A percentile compares a stretch with the other conserved stretches of the same genome.
Evolutionary conservation across 768 basidiomycete species (phyloP).

Genomic region (Tremella mesenterica): DNA sequence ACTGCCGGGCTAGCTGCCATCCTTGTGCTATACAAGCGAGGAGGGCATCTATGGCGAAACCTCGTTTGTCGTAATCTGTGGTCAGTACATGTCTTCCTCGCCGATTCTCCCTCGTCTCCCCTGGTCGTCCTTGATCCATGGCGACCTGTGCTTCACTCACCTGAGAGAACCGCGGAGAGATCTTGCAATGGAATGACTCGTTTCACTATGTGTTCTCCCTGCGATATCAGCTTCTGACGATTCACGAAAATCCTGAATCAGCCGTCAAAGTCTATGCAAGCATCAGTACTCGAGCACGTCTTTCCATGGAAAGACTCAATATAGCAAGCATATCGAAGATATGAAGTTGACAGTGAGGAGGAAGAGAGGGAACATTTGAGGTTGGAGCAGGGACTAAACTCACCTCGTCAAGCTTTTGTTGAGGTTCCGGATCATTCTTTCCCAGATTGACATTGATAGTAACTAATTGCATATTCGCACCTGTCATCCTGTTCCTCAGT

Average conservation of each 20-base stretch:
- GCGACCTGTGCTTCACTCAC: constrained; percentile 46
- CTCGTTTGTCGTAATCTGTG: constrained; percentile 45
- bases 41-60: constrained; percentile 62
- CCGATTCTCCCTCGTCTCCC: too few species aligned
- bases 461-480: constrained; percentile 83
- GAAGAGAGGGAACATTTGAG: neutral
- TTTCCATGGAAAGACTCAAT: neutral
- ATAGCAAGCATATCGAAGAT: neutral
- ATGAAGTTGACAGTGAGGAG: neutral
- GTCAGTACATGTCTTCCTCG: neutral
- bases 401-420: constrained; percentile 59
- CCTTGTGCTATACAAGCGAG: constrained; percentile 68
- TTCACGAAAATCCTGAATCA: neutral
- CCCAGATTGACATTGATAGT: constrained; percentile 58
- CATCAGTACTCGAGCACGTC: neutral
- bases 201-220: constrained; percentile 75
- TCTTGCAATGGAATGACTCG: constrained; percentile 62
- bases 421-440: constrained; percentile 50
- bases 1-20: constrained; percentile 25
- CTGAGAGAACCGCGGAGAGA: constrained; percentile 58
- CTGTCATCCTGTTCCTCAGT: constrained; percentile 63
- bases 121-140: neutral
- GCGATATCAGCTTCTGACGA: constrained; percentile 3
- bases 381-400: neutral
- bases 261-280: too few species aligned